Percentiles rank a stretch among this genome's conserved stretches.
phyloP scores from a whole-genome alignment of 2,329 filamentous ascomycete species.

The Alternaria sp. region DNA sequence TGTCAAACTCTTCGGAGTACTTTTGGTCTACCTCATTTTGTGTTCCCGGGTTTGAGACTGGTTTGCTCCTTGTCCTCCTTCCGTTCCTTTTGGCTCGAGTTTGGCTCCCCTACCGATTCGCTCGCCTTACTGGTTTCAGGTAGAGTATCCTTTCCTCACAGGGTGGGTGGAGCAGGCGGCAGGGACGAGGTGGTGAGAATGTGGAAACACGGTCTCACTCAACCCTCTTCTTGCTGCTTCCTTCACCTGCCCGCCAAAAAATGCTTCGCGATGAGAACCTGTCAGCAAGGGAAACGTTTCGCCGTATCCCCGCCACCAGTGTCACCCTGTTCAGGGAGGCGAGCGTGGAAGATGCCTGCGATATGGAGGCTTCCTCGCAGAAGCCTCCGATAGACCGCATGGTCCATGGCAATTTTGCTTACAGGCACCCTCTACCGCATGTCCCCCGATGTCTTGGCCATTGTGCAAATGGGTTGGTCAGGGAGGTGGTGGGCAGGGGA shows the following conservation, averaged over 20 bases:
- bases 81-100: conserved; percentile 2
- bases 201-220: not conserved
- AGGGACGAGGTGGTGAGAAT: not conserved
- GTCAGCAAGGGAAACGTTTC: conserved; percentile 23
- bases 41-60: conserved; percentile 10
- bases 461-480: conserved; percentile 4
- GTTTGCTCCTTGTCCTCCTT: conserved; percentile 6
- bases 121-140: conserved; percentile 15
- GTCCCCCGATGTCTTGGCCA: conserved; percentile 16
- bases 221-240: not conserved
- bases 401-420: conserved; percentile 30
- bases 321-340: conserved; percentile 27
- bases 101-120: not conserved
- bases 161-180: not conserved
- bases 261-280: conserved; percentile 27
- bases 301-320: conserved; percentile 28
- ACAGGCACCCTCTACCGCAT: conserved; percentile 26
- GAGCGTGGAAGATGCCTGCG: conserved; percentile 36
- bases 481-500: not conserved
- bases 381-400: conserved; percentile 25
- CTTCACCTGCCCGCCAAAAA: conserved; percentile 5
- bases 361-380: conserved; percentile 21
- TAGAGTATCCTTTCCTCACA: conserved; percentile 21
- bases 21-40: not conserved
- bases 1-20: conserved; percentile 3